Evolutionary conservation across 352 stramenopile species (phyloP), one percentile per base, ranked within the genome.

Genomic region (Phytophthora multivora): DNA sequence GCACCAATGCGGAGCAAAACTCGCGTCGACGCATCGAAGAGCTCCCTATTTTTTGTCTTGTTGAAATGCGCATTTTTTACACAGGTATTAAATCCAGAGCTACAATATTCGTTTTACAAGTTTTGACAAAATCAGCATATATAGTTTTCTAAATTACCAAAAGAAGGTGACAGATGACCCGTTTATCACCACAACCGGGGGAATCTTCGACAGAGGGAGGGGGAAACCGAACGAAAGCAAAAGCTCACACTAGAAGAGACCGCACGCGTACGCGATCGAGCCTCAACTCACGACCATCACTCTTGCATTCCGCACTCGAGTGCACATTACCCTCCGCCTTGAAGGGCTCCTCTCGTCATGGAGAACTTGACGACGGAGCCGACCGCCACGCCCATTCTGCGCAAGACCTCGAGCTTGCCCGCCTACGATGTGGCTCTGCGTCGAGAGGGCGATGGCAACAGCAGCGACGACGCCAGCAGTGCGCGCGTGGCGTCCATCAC

Each of bases 361-460:
- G 62, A 75, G 51, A 62, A 58, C 39, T 43, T 53, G 40, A 50
- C 54, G 21, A 57, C 56, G 19, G 45, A 43, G 56, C 51, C 59
- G 18, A 46, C 40, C 16, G 46, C 28, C 6, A 55, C 48, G 28
- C 45, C 51, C 7, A 41, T 36, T 28, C 42, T 73, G 28, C 63
- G 59, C 43, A 73, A 73, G 63, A 64, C 58, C 13, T 47, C 51
- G 28, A 77, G 58, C 41, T 42, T 73, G 53, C 59, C 63, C 9
- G 51, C 58, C 6, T 66, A 65, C 45, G 68, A 73, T 35, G 9
- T 62, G 43, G 40, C 54, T 23, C 63, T 71, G 39, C 49, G 50
- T 30, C 23, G 56, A 42, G 68, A 70, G 35, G 63, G 62, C 46
- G 56, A 43, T 19, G 16, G 13, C 12, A 52, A 10, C 31, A 38